Conservation (phyloP, 257 asterid species). For the Phtheirospermum japonicum region DNA sequence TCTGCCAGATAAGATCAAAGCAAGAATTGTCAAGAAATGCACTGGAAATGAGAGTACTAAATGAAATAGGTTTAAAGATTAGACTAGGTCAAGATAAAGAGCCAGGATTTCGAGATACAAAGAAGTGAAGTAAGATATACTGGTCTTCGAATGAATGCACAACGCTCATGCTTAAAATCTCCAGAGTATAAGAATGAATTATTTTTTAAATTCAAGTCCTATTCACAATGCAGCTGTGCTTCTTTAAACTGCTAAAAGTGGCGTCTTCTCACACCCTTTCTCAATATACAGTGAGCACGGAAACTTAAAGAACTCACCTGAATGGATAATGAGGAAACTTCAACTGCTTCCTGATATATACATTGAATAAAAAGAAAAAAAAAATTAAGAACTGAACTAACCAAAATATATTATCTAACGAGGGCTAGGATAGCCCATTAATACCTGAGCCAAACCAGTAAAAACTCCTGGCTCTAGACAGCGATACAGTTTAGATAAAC, state of each 20-base stretch:
- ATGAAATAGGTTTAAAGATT: constrained; percentile 20
- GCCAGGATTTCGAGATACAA: constrained; percentile 12
- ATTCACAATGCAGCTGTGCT: constrained; percentile 19
- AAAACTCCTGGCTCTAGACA: constrained; percentile 85
- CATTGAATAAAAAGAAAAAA: constrained; percentile 6
- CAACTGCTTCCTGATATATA: constrained; percentile 84
- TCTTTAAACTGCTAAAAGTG: constrained; percentile 13
- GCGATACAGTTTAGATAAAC: constrained; percentile 86
- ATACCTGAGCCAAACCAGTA: constrained; percentile 97
- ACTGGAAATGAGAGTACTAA: constrained; percentile 21
- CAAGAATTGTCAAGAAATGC: constrained; percentile 26
- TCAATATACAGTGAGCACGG: constrained; percentile 13
- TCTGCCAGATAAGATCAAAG: constrained; percentile 49
- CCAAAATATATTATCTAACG: constrained; percentile 3
- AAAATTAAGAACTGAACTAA: constrained; percentile 25
- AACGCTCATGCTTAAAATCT: constrained; percentile 7
- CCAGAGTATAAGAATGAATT: constrained; percentile 2
- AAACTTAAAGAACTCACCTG: constrained; percentile 55
- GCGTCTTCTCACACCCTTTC: constrained; percentile 11
- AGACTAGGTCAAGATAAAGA: constrained; percentile 16
- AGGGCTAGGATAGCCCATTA: constrained; percentile 24
- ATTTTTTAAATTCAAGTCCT: constrained; percentile 18
- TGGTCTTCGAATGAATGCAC: constrained; percentile 11
- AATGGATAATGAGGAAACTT: constrained; percentile 83
- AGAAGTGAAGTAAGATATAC: constrained; percentile 16